These are phyloP conservation scores for Hanseniaspora hatyaiensis DNA, from an alignment of 805 yeast genomes.

Conservation along the genomic window DNA sequence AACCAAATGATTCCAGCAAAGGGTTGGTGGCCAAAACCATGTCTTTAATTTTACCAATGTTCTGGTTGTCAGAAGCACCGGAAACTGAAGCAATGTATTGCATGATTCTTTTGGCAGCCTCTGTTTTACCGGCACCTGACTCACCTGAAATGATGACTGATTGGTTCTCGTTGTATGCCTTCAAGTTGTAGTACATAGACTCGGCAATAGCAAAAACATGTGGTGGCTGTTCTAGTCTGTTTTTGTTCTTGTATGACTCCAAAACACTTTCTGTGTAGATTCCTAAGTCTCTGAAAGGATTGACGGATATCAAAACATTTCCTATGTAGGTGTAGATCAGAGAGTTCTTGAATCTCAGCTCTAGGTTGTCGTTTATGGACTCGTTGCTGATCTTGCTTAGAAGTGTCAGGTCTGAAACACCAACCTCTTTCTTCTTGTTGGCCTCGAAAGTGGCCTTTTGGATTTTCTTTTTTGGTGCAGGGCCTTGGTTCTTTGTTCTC, in stretches of 20 bases:
- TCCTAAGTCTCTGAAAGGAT: conserved; percentile 93
- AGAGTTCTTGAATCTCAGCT: conserved; percentile 79
- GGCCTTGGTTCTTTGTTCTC: conserved; percentile 42
- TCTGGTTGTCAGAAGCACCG: conserved; percentile 40
- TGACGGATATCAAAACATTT: conserved; percentile 87
- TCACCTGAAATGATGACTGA: conserved; percentile 97
- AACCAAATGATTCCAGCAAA: conserved; percentile 95
- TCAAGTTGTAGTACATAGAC: conserved; percentile 88
- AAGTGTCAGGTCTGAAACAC: conserved; percentile 87
- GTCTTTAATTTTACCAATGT: conserved; percentile 79
- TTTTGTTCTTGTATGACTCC: conserved; percentile 74
- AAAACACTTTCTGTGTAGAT: conserved; percentile 76
- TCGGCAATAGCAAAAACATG: conserved; percentile 98
- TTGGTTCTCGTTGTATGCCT: conserved; percentile 85
- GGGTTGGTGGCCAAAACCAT: conserved; percentile 98
- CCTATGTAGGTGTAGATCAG: conserved; percentile 89
- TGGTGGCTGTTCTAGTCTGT: conserved; percentile 92
- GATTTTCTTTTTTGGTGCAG: conserved; percentile 47
- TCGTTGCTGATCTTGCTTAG: conserved; percentile 82
- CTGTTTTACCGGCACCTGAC: conserved; percentile 96
- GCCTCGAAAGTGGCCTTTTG: conserved; percentile 86
- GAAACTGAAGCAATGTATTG: conserved; percentile 88
- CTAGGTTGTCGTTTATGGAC: conserved; percentile 79
- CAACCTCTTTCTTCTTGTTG: conserved; percentile 89
- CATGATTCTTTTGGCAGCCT: conserved; percentile 96